Base-by-base conservation (phyloP, 768 basidiomycete genomes). In the Termitomyces sp. region DNA sequence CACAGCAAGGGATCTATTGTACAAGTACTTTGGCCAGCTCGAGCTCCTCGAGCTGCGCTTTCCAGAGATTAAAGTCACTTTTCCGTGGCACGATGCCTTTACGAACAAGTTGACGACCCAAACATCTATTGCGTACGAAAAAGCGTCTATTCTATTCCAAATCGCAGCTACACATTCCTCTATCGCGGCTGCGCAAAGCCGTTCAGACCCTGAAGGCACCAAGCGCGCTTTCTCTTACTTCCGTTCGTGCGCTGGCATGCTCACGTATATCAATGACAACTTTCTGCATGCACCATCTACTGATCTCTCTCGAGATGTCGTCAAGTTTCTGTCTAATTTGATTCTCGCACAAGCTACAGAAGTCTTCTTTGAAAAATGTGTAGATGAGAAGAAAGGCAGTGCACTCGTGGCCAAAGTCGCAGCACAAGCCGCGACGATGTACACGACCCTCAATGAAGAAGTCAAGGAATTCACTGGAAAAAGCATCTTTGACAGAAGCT, bases 21-120 rank as follows among this genome's bases (percentile, higher is more conserved):
- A 96, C 87, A 98, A 97, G 74, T 99, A 99, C 76, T 99, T 98
- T 75, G 96, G 97, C 36, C 97, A 99, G 71, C 86, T 99, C 45
- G 97, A 99, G 67, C 84, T 98, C 5, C 85, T 99, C 41, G 97
- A 99, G 69, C 82, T 99, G 53, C 86, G 97, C 38, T 99, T 99
- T 76, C 85, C 96, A 9, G 96, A 98, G 70, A 93, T 98, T 62
- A 84, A 92, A 64, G 94, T 98, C 72, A 89, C 90, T 62, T 99
- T 98, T 67, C 88, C 93, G 0, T 99, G 97, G 94, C 82, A 88
- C 60, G 97, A 99, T 73, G 96, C 97, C 20, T 98, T 98, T 76
- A 98, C 93, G 57, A 81, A 80, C 74, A 98, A 98, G 72, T 78
- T 88, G 57, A 97, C 90, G 58, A 94, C 90, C 0, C 96, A 99